Base-by-base conservation (phyloP, 495 filamentous ascomycete species). In the Thermothielavioides terrestris region DNA sequence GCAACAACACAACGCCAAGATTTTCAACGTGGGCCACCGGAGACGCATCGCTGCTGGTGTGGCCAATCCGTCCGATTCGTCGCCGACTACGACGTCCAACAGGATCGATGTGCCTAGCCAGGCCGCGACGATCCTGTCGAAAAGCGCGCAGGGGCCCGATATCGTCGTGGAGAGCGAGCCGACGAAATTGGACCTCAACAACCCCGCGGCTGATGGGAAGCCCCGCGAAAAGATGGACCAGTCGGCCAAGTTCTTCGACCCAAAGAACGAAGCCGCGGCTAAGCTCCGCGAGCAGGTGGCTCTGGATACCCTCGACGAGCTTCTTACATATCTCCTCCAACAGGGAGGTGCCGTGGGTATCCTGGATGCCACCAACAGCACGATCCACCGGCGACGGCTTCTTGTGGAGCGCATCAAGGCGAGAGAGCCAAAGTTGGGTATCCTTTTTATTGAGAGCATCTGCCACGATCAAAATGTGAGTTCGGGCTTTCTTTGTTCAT, bases 1-100 rank as follows among this genome's bases (percentile, higher is more conserved):
- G 92, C 82, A 95, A 42, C 92, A 98, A 57, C 92, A 98, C 62
- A 85, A 95, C 55, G 88, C 88, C 18, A 76, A 77, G 57, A 96
- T 98, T 53, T 98, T 98, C 78, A 98, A 98, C 55, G 92, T 98
- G 32, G 92, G 92, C 37, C 88, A 94, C 61, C 81, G 88, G 56
- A 75, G 92, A 56, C 85, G 92, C 46, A 77, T 89, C 28, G 86
- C 83, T 18, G 87, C 86, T 30, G 82, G 84, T 48, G 68, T 59
- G 23, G 46, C 47, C 6, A 59, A 59, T 18, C 59, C 63, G 3
- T 60, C 49, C 34, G 48, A 61, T 35, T 55, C 60, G 1, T 48
- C 62, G 31, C 56, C 54, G 41, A 50, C 45, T 22, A 49, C 52
- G 49, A 49, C 54, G 12, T 34, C 61, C 38, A 53, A 47, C 22